phyloP scores from a whole-genome alignment of 1,284 basidiomycete genomes.

The Naganishia sp. region DNA sequence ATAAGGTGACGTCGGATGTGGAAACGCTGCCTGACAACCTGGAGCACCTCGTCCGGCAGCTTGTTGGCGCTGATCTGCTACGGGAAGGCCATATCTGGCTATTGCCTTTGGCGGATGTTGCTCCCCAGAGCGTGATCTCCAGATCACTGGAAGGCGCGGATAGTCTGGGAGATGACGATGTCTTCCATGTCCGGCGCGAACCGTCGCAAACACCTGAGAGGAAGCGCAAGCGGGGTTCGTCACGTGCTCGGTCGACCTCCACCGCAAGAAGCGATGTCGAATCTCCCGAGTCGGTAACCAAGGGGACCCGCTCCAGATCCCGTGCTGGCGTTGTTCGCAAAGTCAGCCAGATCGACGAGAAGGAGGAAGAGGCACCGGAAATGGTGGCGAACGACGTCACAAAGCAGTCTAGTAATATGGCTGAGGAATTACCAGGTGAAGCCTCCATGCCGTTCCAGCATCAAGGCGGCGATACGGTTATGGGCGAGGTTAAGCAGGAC shows the following conservation, averaged over 20 bases:
- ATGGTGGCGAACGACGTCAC: too few species aligned
- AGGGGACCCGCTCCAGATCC: not conserved
- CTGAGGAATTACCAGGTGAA: too few species aligned
- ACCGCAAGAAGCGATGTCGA: conserved; percentile 8
- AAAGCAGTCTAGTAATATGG: too few species aligned
- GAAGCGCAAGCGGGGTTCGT: conserved; percentile 20
- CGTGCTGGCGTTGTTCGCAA: not conserved
- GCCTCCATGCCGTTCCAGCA: not conserved
- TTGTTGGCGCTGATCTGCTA: conserved; percentile 28
- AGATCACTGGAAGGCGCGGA: not conserved
- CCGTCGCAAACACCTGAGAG: conserved; percentile 16
- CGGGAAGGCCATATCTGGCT: conserved; percentile 33
- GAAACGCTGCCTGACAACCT: conserved; percentile 27
- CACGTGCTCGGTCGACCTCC: conserved; percentile 14
- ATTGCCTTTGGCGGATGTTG: conserved; percentile 26
- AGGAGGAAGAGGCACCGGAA: conserved; percentile 12
- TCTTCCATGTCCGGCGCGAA: not conserved
- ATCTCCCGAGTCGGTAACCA: not conserved
- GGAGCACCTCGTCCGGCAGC: conserved; percentile 20
- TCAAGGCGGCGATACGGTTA: not conserved
- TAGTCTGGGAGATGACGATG: not conserved
- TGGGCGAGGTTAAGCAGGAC: not conserved
- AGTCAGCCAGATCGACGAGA: conserved; percentile 18
- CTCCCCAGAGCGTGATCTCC: not conserved
- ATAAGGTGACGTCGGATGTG: conserved; percentile 27